Percentiles rank a stretch among this genome's conserved stretches.
These are phyloP conservation scores for Orbilia oligospora DNA, from an alignment of 2,329 filamentous ascomycete species.

Conservation along the genomic window DNA sequence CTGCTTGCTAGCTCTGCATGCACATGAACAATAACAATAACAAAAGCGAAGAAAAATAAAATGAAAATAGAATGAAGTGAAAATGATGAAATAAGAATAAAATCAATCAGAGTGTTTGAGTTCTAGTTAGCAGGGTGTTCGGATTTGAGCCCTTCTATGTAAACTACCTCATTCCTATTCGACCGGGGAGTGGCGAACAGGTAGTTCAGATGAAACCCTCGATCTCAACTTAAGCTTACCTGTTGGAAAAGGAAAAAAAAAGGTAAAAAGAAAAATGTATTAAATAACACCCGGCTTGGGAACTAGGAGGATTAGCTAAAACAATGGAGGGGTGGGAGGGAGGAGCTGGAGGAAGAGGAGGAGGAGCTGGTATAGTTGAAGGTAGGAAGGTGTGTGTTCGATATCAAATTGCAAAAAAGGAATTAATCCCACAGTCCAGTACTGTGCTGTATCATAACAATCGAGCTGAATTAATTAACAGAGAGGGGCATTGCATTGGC, in stretches of 20 bases:
- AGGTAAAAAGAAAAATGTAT: neutral
- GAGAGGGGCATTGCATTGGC: conserved; percentile 2
- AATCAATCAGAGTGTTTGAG: neutral
- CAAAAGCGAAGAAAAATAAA: no score
- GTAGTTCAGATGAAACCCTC: conserved; percentile 11
- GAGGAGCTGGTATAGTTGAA: neutral
- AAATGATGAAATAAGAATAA: neutral
- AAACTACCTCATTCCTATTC: conserved; percentile 4
- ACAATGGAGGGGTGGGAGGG: neutral
- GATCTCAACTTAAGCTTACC: conserved; percentile 7
- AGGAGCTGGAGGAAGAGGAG: neutral
- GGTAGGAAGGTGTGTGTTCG: neutral
- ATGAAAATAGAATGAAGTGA: no score
- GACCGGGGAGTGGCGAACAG: neutral
- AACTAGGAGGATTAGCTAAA: neutral
- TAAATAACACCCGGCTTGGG: neutral
- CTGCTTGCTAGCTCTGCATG: neutral
- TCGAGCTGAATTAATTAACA: neutral
- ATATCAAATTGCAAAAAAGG: no score
- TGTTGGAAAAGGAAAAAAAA: conserved; percentile 1
- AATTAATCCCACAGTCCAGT: no score
- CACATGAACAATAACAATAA: no score
- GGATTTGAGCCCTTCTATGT: neutral
- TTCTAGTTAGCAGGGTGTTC: no score
- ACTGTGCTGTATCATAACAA: neutral